Evolutionary conservation across 2,329 filamentous ascomycete species (phyloP).

Genomic region (Xylogone sp.): DNA sequence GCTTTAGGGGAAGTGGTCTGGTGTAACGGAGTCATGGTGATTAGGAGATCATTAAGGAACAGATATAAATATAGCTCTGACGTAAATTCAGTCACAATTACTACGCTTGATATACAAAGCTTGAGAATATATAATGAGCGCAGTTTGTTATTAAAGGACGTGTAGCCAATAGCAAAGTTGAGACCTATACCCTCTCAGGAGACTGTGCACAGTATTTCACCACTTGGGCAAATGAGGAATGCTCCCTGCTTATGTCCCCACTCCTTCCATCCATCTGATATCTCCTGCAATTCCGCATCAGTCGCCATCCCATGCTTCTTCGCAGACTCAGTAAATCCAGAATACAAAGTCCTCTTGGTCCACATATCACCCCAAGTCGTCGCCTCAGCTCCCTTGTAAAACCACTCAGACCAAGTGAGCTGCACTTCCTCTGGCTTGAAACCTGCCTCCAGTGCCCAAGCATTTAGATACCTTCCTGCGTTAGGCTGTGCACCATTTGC

Average conservation of each 20-base stretch:
- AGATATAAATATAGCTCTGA: too few relatives aligned
- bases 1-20: too few relatives aligned
- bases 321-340: slow-evolving; percentile 25
- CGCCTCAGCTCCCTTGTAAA: slow-evolving; percentile 6
- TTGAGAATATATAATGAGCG: too few relatives aligned
- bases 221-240: slow-evolving; percentile 33
- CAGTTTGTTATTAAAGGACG: too few relatives aligned
- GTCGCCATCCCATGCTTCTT: slow-evolving; percentile 28
- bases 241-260: slow-evolving; percentile 31
- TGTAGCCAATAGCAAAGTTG: too few relatives aligned
- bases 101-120: too few relatives aligned
- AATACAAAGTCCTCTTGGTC: slow-evolving; percentile 23
- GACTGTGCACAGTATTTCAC: slow-evolving; percentile 30
- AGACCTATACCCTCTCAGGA: too few relatives aligned
- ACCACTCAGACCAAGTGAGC: slow-evolving; percentile 10
- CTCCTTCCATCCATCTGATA: slow-evolving; percentile 29
- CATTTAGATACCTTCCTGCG: slow-evolving; percentile 8
- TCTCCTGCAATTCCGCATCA: slow-evolving; percentile 27
- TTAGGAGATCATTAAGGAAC: too few relatives aligned
- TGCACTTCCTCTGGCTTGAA: slow-evolving; percentile 6
- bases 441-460: slow-evolving; percentile 13
- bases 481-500: slow-evolving; percentile 7
- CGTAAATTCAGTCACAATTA: too few relatives aligned
- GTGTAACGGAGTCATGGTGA: too few relatives aligned
- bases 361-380: slow-evolving; percentile 7